Evolutionary conservation across 176 grass and related monocot species (phyloP), one percentile per base, ranked within the genome.

Genomic region (Pontederia crassipes): DNA sequence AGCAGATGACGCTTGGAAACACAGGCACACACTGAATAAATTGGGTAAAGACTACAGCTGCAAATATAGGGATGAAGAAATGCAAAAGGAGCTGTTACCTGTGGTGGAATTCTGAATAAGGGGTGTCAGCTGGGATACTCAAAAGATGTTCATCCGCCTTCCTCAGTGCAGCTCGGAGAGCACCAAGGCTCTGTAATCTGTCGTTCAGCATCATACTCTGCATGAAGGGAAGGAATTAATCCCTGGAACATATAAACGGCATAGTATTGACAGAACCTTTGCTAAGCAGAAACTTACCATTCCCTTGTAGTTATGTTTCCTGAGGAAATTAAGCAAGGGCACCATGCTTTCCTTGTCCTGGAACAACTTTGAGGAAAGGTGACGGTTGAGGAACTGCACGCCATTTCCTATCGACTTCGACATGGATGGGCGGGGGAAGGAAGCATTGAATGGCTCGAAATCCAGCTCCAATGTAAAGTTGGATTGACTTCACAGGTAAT

Each of bases 181-280:
- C 74, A 69, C 85, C 81, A 2, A 98, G 88, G 20, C 94, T 98
- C 75, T 80, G 84, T 61, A 98, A 79, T 77, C 94, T 98, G 75
- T 98, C 94, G 3, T 98, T 98, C 68, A 98, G 17, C 94, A 98
- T 98, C 82, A 98, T 93, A 35, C 88, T 85, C 94, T 98, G 77
- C 58, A 89, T 0, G 48, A 46, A 81, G 10, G 14, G 17, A 8
- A 58, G 9, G 8, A n/a, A 58, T 15, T 9, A 18, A 17, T 18
- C 8, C 10, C 10, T 58, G 55, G 8, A 58, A 58, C 8, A 58
- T 58, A 0, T 10, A 20, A n/a, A 26, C 10, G 10, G 26, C 7
- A 2, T 20, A 17, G 17, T 2, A 18, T n/a, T 18, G 14, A 58
- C 17, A 9, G 26, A 58, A 4, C 16, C 2, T 15, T 9, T 9